Evolutionary conservation across 306 rosid species (phyloP), one percentile per base, ranked within the genome.

Genomic region (Spatholobus suberectus): DNA sequence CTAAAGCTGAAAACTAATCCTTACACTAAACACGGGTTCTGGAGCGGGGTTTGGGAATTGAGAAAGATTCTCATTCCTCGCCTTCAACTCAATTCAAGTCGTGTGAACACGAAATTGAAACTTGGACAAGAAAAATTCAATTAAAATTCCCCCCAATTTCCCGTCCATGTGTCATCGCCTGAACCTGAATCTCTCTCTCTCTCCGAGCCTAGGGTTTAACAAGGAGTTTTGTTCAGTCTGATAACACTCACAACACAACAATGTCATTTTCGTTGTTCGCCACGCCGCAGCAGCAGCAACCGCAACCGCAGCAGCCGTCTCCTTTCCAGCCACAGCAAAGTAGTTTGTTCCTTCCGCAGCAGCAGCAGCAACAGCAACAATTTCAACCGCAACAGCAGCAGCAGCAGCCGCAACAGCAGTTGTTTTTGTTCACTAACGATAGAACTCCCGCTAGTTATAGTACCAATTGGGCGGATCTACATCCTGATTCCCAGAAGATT

Each of bases 401-500:
- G 3, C 90, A 70, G 8, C 93, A 57, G 0, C 94, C 44, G 5
- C 90, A 76, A 1, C 87, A 77, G 0, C 93, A 81, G 5, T 26
- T 94, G 82, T 88, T 90, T 75, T 62, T 96, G 68, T 94, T 94
- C 76, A 94, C 97, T 0, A 89, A 85, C 32, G 98, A 94, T 68
- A 94, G 81, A 76, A 37, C 94, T 77, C 97, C 97, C 12, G 98
- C 97, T 15, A 96, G 66, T 87, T 96, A 92, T 78, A 73, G 95
- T 37, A 90, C 94, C 80, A 94, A 96, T 84, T 96, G 99, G 99
- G 83, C 92, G 13, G 99, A 96, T 78, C 95, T 96, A 76, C 98
- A 96, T 63, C 97, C 97, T 1, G 98, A 94, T 80, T 96, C 97
- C 47, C 99, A 91, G 97, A 96, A 96, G 84, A 35, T 84, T 81